Base-by-base conservation (phyloP, 164 flowering plant species). In the Umbellularia californica region DNA sequence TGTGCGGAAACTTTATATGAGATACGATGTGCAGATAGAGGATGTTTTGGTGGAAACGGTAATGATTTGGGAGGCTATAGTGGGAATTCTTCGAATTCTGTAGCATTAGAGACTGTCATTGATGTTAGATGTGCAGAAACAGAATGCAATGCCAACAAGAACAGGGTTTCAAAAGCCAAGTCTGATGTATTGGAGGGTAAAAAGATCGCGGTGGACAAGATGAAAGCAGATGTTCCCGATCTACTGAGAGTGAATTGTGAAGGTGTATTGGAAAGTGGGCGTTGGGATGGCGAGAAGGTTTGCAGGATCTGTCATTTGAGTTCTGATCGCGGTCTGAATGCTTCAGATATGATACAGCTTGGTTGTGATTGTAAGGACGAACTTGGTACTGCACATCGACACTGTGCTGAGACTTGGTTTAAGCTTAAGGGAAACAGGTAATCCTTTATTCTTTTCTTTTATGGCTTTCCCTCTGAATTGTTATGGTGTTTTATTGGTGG, bases 401-500 rank as follows among this genome's bases (percentile, higher is more conserved):
- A 81, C 73, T 94, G 98, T 67, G 97, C 96, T 3, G 96, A 94
- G 82, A 87, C 92, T 2, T 94, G 98, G 98, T 94, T 94, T 76
- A 92, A 82, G 84, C 84, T 87, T 1, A 94, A 78, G 80, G 98
- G 98, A 62, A 89, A 91, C 81, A 91, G 96, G 98, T 94, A 86
- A 58, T 33, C 51, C 25, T 63, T 50, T 62, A 41, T 7, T 41
- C 47, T 41, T 41, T 41, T 41, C 47, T 41, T 7, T 5, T 7
- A 6, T 7, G 9, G 10, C 47, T 0, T 35, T 35, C 47, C 47
- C 47, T 35, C 47, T 35, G 47, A 35, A 35, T 6, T 30, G 33
- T 30, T 30, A 30, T 30, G 33, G 0, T 30, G 33, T 30, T 30
- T 30, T 30, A 30, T 30, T 5, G 6, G 35, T 30, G 35, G 35